Conservation (phyloP, 306 rosid genomes). For the Morella rubra region DNA sequence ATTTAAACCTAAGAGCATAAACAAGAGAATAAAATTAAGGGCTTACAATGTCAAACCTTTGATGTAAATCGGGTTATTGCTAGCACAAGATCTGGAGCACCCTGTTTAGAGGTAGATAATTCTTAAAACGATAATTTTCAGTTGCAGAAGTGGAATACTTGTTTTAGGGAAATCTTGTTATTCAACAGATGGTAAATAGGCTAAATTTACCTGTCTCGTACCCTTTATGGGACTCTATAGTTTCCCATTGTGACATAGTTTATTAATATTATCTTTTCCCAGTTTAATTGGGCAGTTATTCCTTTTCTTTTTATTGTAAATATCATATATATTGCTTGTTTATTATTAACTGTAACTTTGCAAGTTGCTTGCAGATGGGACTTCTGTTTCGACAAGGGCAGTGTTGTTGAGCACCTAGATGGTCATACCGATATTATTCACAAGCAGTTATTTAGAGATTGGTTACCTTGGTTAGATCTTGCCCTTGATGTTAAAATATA, state of each 20-base stretch:
- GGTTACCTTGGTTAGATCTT: constrained; percentile 80
- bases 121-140: not conserved
- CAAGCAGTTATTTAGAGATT: constrained; percentile 57
- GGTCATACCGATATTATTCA: constrained; percentile 93
- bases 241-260: not conserved
- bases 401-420: constrained; percentile 76
- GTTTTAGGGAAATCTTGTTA: not conserved
- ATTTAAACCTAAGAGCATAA: not conserved
- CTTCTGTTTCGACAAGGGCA: constrained; percentile 65
- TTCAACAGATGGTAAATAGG: not conserved
- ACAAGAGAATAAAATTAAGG: not conserved
- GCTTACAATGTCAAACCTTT: too few relatives aligned
- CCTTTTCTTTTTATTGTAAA: not conserved
- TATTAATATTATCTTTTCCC: not conserved
- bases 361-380: constrained; percentile 75
- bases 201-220: not conserved
- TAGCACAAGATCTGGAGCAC: not conserved
- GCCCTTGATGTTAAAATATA: not conserved
- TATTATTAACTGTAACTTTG: not conserved
- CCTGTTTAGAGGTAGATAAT: not conserved
- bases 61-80: too few relatives aligned
- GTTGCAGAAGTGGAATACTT: not conserved
- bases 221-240: not conserved
- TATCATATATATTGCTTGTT: not conserved
- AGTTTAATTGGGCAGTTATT: not conserved